These are phyloP conservation scores for Sarocladium oryzae DNA, from an alignment of 2,329 filamentous ascomycete species.

Conservation along the genomic window DNA sequence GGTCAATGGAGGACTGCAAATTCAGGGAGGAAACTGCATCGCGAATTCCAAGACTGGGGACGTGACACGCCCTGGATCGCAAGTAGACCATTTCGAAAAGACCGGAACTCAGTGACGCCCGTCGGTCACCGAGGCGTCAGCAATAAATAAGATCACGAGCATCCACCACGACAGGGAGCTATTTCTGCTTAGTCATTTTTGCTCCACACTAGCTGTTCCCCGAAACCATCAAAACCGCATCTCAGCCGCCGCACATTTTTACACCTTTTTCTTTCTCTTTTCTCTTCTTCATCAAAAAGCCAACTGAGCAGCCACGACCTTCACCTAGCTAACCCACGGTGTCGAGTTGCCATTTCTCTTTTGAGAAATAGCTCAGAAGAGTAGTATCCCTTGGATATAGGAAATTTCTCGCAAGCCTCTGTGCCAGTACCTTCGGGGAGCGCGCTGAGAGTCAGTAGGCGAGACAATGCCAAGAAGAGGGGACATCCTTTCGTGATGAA, in stretches of 20 bases:
- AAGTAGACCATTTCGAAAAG: not conserved
- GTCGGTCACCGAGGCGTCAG: not conserved
- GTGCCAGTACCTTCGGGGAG: constrained; percentile 25
- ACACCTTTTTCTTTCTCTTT: constrained; percentile 26
- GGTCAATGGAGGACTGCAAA: not conserved
- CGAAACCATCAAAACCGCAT: constrained; percentile 20
- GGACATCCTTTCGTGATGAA: constrained; percentile 35
- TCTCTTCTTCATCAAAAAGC: constrained; percentile 56
- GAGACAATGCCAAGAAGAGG: constrained; percentile 56
- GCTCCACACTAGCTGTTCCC: constrained; percentile 2
- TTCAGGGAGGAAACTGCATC: constrained; percentile 1
- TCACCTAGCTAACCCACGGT: constrained; percentile 46
- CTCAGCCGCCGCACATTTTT: constrained; percentile 20
- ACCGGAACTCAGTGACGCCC: not conserved
- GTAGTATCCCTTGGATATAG: constrained; percentile 52
- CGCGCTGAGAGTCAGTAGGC: constrained; percentile 30
- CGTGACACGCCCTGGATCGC: not conserved
- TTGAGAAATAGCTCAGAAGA: constrained; percentile 44
- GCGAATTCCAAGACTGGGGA: not conserved
- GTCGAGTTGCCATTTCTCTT: constrained; percentile 53
- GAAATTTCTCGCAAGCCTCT: constrained; percentile 47
- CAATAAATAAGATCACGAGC: no score
- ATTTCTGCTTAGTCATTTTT: not conserved
- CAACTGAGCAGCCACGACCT: constrained; percentile 57
- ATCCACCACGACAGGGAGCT: not conserved